A percentile compares a stretch with the other conserved stretches of the same genome.
Evolutionary conservation across 345 rosid species (phyloP).

Genomic region (Carallia brachiata): DNA sequence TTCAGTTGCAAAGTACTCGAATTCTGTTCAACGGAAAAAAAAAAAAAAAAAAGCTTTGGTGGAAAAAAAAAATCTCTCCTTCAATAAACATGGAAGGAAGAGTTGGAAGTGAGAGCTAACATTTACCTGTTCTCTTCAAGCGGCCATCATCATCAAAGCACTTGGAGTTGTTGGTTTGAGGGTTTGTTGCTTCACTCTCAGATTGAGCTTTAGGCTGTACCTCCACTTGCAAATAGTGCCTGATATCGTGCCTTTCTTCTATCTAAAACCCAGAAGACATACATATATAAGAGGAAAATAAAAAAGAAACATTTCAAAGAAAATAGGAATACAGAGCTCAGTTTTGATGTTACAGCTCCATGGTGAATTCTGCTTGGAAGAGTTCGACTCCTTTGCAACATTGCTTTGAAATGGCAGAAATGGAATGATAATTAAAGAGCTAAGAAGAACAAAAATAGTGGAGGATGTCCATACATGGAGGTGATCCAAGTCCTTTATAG

Average conservation of each 20-base stretch:
- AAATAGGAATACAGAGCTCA: not conserved
- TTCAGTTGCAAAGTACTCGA: not conserved
- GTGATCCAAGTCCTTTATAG: not conserved
- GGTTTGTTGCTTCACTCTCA: conserved; percentile 31
- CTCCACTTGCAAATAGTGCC: conserved; percentile 54
- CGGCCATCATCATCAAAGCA: conserved; percentile 64
- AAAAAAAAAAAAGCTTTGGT: too few species aligned
- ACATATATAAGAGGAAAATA: not conserved
- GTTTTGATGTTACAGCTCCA: conserved; percentile 28
- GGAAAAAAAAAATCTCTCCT: not conserved
- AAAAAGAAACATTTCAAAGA: not conserved
- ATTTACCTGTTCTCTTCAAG: conserved; percentile 50
- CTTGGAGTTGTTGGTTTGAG: conserved; percentile 43
- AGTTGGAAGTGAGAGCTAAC: not conserved
- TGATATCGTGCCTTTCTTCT: conserved; percentile 50
- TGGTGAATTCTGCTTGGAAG: conserved; percentile 52
- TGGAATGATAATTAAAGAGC: not conserved
- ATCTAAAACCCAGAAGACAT: conserved; percentile 15
- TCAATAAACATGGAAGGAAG: not conserved
- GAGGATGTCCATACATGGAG: too few species aligned
- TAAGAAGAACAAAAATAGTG: not conserved
- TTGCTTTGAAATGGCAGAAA: conserved; percentile 13
- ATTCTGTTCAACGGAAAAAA: too few species aligned
- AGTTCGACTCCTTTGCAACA: conserved; percentile 59
- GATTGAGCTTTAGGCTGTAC: conserved; percentile 30